Conservation (phyloP, 2,329 filamentous ascomycete species). For the Talaromyces sp. region DNA sequence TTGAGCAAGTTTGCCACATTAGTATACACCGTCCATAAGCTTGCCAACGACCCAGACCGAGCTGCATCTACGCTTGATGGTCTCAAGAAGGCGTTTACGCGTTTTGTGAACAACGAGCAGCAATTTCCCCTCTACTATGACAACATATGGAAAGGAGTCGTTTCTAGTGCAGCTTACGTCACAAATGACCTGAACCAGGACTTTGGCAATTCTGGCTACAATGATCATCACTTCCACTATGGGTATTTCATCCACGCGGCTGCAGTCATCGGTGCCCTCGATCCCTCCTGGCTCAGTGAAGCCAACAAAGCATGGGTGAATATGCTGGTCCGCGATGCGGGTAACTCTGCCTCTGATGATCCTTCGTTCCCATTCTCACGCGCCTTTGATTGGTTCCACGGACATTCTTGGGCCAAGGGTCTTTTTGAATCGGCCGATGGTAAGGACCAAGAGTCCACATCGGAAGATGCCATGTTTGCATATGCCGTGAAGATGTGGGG, state of each 20-base stretch:
- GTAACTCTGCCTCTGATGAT: slow-evolving; percentile 70
- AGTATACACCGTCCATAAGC: slow-evolving; percentile 61
- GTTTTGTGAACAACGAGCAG: slow-evolving; percentile 65
- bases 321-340: slow-evolving; percentile 74
- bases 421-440: slow-evolving; percentile 53
- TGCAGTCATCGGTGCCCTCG: slow-evolving; percentile 75
- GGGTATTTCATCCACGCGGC: slow-evolving; percentile 88
- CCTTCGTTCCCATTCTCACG: slow-evolving; percentile 75
- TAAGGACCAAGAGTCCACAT: slow-evolving; percentile 69
- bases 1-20: slow-evolving; percentile 72
- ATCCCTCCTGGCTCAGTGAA: slow-evolving; percentile 67
- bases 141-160: slow-evolving; percentile 69
- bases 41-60: slow-evolving; percentile 57
- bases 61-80: slow-evolving; percentile 57
- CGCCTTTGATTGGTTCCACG: slow-evolving; percentile 89
- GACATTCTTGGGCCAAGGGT: slow-evolving; percentile 82
- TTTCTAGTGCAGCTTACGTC: slow-evolving; percentile 69
- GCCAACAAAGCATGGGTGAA: slow-evolving; percentile 78
- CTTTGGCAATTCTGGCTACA: slow-evolving; percentile 82
- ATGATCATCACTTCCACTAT: slow-evolving; percentile 62
- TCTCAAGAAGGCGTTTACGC: slow-evolving; percentile 63
- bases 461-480: slow-evolving; percentile 81
- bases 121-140: slow-evolving; percentile 58
- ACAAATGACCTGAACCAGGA: slow-evolving; percentile 68
- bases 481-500: slow-evolving; percentile 97